phyloP scores from a whole-genome alignment of 306 rosid species.

The Nissolia schottii region DNA sequence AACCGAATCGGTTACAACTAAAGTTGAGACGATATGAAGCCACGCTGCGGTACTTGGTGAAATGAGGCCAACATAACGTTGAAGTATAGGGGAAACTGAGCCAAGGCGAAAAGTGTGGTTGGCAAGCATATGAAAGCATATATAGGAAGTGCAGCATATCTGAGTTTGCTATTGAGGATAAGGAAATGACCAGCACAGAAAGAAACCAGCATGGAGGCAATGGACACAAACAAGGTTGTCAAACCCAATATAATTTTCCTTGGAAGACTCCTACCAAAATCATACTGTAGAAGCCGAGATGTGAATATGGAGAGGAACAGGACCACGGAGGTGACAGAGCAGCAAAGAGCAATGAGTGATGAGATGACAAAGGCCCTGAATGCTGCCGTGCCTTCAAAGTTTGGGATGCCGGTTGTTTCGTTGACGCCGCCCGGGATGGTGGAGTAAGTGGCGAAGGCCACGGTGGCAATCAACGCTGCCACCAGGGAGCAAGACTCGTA shows the following conservation, averaged over 20 bases:
- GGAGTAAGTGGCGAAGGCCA: slow-evolving; percentile 36
- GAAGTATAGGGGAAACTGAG: slow-evolving; percentile 39
- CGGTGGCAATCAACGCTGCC: slow-evolving; percentile 50
- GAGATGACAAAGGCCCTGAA: slow-evolving; percentile 29
- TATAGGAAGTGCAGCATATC: slow-evolving; percentile 29
- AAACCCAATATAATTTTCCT: slow-evolving; percentile 37
- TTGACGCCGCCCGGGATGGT: slow-evolving; percentile 25
- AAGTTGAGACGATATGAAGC: slow-evolving; percentile 21
- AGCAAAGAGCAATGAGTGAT: slow-evolving; percentile 28
- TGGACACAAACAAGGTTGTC: slow-evolving; percentile 41
- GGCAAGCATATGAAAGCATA: slow-evolving; percentile 46
- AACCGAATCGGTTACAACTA: neutral
- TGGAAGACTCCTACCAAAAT: slow-evolving; percentile 29
- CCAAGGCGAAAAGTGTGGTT: slow-evolving; percentile 34
- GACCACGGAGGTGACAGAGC: slow-evolving; percentile 25
- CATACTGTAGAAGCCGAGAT: slow-evolving; percentile 28
- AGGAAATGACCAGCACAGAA: slow-evolving; percentile 42
- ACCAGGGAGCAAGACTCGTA: slow-evolving; percentile 51
- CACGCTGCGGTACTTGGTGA: slow-evolving; percentile 36
- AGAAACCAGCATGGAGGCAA: slow-evolving; percentile 29
- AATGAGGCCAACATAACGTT: slow-evolving; percentile 41
- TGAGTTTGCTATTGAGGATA: slow-evolving; percentile 23
- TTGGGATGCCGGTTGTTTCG: slow-evolving; percentile 7
- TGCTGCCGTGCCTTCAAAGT: neutral
- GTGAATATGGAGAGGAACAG: slow-evolving; percentile 45